Conservation (phyloP, 2,329 filamentous ascomycete species). For the Albophoma yamanashiensis region DNA sequence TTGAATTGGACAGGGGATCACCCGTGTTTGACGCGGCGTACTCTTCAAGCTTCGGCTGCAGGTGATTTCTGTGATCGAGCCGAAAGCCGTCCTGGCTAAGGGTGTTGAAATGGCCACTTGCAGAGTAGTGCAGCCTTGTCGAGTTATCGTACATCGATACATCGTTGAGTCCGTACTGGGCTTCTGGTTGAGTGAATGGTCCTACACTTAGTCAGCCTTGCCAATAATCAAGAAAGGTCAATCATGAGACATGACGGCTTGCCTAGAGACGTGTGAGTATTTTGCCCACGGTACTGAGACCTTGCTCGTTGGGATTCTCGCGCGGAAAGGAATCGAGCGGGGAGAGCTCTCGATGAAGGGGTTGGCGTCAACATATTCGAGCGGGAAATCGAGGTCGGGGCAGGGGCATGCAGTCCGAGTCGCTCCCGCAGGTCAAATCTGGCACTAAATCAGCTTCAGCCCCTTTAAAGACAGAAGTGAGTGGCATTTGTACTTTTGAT, state of each 20-base stretch:
- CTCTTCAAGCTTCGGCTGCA: conserved; percentile 17
- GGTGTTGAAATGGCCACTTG: conserved; percentile 12
- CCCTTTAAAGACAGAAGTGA: neutral
- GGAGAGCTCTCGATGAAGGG: conserved; percentile 16
- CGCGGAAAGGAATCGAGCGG: conserved; percentile 11
- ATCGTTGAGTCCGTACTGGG: conserved; percentile 18
- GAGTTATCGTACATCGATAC: conserved; percentile 18
- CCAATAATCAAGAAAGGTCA: too few relatives aligned
- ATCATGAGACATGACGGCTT: neutral
- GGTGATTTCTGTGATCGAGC: conserved; percentile 10
- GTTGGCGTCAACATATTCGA: conserved; percentile 27
- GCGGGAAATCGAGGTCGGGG: conserved; percentile 25
- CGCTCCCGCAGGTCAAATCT: conserved; percentile 22
- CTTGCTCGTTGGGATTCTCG: conserved; percentile 13
- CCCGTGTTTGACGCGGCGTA: conserved; percentile 9
- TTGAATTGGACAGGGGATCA: conserved; percentile 10
- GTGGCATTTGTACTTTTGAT: conserved; percentile 12
- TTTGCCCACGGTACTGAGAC: conserved; percentile 7
- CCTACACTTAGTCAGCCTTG: conserved; percentile 8
- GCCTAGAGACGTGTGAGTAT: conserved; percentile 5
- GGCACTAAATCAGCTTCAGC: conserved; percentile 3
- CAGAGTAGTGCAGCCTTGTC: conserved; percentile 16
- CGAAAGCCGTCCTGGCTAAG: conserved; percentile 16
- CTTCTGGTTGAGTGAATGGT: conserved; percentile 14
- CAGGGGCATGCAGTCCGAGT: conserved; percentile 23